phyloP scores from a whole-genome alignment of 768 basidiomycete species.

The Panaeolus cyanescens region DNA sequence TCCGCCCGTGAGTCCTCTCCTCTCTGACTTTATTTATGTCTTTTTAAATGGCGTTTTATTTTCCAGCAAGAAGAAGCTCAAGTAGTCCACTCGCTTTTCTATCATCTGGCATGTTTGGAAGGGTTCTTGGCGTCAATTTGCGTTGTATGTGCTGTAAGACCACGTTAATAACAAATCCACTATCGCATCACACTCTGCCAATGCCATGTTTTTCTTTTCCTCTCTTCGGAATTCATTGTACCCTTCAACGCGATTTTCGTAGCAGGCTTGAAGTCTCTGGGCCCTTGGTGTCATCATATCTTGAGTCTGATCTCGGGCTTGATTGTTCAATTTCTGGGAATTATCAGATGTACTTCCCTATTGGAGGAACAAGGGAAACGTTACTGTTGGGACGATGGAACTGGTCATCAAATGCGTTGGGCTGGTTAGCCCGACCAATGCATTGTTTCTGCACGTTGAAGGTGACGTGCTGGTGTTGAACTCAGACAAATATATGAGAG shows the following conservation, averaged over 20 bases:
- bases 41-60: neutral
- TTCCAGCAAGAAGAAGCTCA: constrained; percentile 91
- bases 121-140: neutral
- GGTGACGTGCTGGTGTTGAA: too few relatives aligned
- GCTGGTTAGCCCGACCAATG: too few relatives aligned
- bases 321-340: too few relatives aligned
- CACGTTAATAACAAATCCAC: constrained; percentile 3
- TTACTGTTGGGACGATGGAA: too few relatives aligned
- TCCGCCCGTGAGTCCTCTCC: constrained; percentile 74
- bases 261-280: neutral
- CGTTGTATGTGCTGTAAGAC: constrained; percentile 3
- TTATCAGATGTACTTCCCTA: too few relatives aligned
- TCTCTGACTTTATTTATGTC: neutral
- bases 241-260: neutral
- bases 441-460: too few relatives aligned
- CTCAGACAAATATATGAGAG: too few relatives aligned
- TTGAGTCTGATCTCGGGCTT: too few relatives aligned
- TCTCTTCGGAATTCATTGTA: neutral
- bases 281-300: too few relatives aligned
- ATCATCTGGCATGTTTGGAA: constrained; percentile 3
- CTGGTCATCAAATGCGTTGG: too few relatives aligned
- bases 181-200: neutral
- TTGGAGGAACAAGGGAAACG: too few relatives aligned
- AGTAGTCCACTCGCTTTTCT: constrained; percentile 51
- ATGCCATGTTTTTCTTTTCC: neutral